Evolutionary conservation across 192 early-diverging fungal genomes (phyloP).

Genomic region (Entomortierella beljakovae): DNA sequence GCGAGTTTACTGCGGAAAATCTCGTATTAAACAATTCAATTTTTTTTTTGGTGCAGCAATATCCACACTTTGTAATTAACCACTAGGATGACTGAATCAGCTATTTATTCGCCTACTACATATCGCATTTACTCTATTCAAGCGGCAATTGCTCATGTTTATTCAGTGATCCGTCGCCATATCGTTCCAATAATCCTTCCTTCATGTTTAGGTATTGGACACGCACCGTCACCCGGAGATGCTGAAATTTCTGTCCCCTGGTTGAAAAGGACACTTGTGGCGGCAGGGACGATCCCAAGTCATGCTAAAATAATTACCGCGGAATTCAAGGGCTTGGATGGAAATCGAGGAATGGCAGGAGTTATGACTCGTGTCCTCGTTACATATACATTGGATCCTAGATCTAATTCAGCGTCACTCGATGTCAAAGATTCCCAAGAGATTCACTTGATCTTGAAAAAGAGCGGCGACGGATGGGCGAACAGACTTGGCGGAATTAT

Average conservation of each 20-base stretch:
- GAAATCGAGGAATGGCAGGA: slow-evolving; percentile 32
- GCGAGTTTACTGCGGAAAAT: too few species aligned
- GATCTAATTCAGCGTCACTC: not conserved
- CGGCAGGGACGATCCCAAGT: slow-evolving; percentile 8
- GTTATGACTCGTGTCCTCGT: slow-evolving; percentile 33
- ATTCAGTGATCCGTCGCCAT: slow-evolving; percentile 18
- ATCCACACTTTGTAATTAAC: not conserved
- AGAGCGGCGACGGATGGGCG: slow-evolving; percentile 11
- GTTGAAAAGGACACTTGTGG: slow-evolving; percentile 12
- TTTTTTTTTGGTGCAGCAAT: too few species aligned
- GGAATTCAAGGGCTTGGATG: slow-evolving; percentile 30
- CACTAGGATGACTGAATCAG: not conserved
- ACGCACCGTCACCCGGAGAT: slow-evolving; percentile 34
- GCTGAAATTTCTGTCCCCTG: slow-evolving; percentile 27
- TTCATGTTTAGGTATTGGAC: slow-evolving; percentile 6
- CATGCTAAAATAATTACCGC: slow-evolving; percentile 9
- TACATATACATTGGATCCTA: not conserved
- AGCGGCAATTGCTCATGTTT: slow-evolving; percentile 21
- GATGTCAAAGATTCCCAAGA: slow-evolving; percentile 15
- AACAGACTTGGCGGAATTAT: slow-evolving; percentile 23
- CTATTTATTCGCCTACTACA: slow-evolving; percentile 2
- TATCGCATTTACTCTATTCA: slow-evolving; percentile 27
- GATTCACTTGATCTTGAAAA: slow-evolving; percentile 31
- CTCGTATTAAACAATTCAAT: too few species aligned
- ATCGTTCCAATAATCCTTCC: slow-evolving; percentile 11